A percentile compares a stretch with the other conserved stretches of the same genome.
Evolutionary conservation across 805 yeast genomes (phyloP).

Genomic region (Starmerella stellata): DNA sequence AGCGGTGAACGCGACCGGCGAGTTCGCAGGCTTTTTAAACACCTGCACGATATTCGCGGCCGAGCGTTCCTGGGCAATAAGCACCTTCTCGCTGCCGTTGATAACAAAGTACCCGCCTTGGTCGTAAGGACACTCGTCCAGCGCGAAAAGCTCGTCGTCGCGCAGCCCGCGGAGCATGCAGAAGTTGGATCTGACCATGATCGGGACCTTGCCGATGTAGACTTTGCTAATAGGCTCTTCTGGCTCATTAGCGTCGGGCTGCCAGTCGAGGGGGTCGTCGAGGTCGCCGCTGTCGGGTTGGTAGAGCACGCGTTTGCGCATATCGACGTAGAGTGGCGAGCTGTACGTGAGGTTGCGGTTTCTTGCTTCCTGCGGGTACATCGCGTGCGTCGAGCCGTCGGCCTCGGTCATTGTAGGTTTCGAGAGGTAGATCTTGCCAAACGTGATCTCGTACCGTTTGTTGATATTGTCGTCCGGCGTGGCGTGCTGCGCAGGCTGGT

Average conservation of each 20-base stretch:
- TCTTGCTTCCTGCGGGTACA: conserved; percentile 97
- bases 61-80: conserved; percentile 95
- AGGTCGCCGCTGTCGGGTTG: conserved; percentile 17
- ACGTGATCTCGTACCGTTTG: conserved; percentile 87
- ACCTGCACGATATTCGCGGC: conserved; percentile 99
- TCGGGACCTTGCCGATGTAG: conserved; percentile 90
- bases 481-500: conserved; percentile 96
- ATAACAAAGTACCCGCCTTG: conserved; percentile 99
- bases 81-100: conserved; percentile 94
- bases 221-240: conserved; percentile 66
- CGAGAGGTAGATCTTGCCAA: conserved; percentile 90
- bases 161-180: conserved; percentile 80
- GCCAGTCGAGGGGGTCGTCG: conserved; percentile 38
- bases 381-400: conserved; percentile 97
- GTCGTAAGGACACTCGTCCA: conserved; percentile 97
- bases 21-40: conserved; percentile 91
- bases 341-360: conserved; percentile 90
- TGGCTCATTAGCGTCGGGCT: conserved; percentile 36
- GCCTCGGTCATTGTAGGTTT: conserved; percentile 98
- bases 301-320: conserved; percentile 65
- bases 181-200: conserved; percentile 91
- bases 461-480: conserved; percentile 77
- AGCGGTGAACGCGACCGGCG: conserved; percentile 89
- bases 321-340: conserved; percentile 88
- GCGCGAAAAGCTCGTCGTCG: conserved; percentile 83